Base-by-base conservation (phyloP, 257 asterid species). In the Forsythia viridissima region DNA sequence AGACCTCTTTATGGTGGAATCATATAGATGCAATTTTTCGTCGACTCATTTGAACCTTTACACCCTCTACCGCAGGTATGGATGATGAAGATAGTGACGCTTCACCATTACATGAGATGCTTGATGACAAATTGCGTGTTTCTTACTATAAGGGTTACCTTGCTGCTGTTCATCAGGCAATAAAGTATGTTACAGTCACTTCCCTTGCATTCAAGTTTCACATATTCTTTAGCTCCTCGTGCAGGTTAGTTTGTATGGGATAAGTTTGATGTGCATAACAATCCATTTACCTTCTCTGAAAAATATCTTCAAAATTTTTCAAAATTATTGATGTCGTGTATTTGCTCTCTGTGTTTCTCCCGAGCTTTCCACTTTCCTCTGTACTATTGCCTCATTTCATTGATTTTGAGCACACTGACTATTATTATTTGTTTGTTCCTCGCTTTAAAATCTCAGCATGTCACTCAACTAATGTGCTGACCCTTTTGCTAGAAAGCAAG, bases 91-190 rank as follows among this genome's bases (percentile, higher is more conserved):
- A 82, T 11, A 80, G 84, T 69, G 70, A 75, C 41, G 34, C 76
- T 6, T 72, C 82, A 57, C 83, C 85, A 71, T 55, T 83, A 61
- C 76, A 86, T 55, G 82, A 84, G 82, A 79, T 82, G 88, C 87
- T 89, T 43, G 89, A 87, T 82, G 91, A 89, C 79, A 80, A 80
- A 73, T 77, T 75, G 65, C 83, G 91, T 68, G 82, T 85, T 72
- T n/a, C 84, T 76, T 89, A 87, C 83, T 89, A 80, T 74, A 85
- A 84, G 82, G 81, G 84, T 2, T 87, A 87, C 77, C 90, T 89
- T 67, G 90, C 86, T 41, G 89, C 86, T 46, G 83, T 89, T 79
- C 84, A 85, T 79, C 91, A 87, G 79, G 90, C 93, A 55, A 87
- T 85, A 13, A 38, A 72, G 92, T 89, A 69, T 7, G 89, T 83